Percentiles rank a stretch among this genome's conserved stretches.
phyloP scores from a whole-genome alignment of 2,329 filamentous ascomycete species.

The Volutella citrinella region DNA sequence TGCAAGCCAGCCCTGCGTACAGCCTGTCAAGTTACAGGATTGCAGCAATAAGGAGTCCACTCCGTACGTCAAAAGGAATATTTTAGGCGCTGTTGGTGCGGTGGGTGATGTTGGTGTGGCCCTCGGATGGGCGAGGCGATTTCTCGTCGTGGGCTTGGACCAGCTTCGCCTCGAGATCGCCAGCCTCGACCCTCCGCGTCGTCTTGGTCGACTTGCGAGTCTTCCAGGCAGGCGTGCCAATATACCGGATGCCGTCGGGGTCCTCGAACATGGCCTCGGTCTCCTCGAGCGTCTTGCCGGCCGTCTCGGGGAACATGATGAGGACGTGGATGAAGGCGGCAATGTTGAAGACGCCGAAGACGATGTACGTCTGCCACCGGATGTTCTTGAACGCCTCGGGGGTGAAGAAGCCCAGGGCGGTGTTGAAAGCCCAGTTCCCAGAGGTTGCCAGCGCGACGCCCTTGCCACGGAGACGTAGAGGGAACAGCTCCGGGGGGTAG shows the following conservation, averaged over 20 bases:
- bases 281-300: slow-evolving; percentile 55
- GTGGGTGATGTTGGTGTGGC: too few relatives aligned
- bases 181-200: slow-evolving; percentile 13
- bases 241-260: slow-evolving; percentile 14
- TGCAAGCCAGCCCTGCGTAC: too few relatives aligned
- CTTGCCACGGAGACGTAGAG: slow-evolving; percentile 47
- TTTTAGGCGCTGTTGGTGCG: too few relatives aligned
- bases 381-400: slow-evolving; percentile 25
- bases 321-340: slow-evolving; percentile 28
- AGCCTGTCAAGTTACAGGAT: too few relatives aligned
- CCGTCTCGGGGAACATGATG: slow-evolving; percentile 46
- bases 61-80: too few relatives aligned
- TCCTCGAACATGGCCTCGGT: slow-evolving; percentile 46
- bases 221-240: slow-evolving; percentile 22
- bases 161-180: slow-evolving; percentile 20
- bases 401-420: slow-evolving; percentile 33
- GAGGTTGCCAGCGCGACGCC: slow-evolving; percentile 51
- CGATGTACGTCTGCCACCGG: slow-evolving; percentile 16
- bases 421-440: slow-evolving; percentile 39
- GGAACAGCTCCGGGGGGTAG: slow-evolving; percentile 58
- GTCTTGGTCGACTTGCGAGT: slow-evolving; percentile 10
- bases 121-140: too few relatives aligned
- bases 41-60: too few relatives aligned
- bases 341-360: slow-evolving; percentile 20
- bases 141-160: too few relatives aligned